These are phyloP conservation scores for Leishmania lainsoni DNA, from an alignment of 208 protist species.

Conservation along the genomic window DNA sequence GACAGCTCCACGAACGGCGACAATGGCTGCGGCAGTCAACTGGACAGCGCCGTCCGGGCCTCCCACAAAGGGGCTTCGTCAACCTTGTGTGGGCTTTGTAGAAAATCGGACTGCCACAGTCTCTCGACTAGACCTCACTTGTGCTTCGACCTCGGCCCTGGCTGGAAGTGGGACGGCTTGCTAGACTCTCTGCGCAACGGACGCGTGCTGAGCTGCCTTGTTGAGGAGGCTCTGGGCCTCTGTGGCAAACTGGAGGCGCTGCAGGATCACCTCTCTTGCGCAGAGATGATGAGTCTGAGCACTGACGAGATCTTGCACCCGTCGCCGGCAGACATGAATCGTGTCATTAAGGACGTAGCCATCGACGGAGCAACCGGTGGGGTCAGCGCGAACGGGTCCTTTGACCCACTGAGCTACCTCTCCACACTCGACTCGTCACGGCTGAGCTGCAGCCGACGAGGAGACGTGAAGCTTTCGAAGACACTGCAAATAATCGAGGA, in stretches of 20 bases:
- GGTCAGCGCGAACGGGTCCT: not conserved
- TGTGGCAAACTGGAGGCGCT: constrained; percentile 28
- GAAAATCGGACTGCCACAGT: constrained; percentile 5
- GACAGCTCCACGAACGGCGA: not conserved
- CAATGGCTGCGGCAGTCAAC: not conserved
- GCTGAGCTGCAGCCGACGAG: constrained; percentile 19
- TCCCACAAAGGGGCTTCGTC: not conserved
- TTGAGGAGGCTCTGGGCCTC: constrained; percentile 40
- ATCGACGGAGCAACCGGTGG: not conserved
- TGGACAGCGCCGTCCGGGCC: constrained; percentile 11
- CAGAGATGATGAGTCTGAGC: constrained; percentile 10
- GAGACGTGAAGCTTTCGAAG: constrained; percentile 10
- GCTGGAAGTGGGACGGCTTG: constrained; percentile 42
- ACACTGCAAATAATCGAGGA: constrained; percentile 31
- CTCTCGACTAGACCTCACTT: constrained; percentile 12
- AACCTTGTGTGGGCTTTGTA: not conserved
- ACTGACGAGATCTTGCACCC: constrained; percentile 42
- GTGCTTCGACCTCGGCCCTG: constrained; percentile 28
- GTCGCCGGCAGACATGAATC: constrained; percentile 40
- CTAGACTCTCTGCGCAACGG: constrained; percentile 56
- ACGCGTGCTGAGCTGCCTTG: constrained; percentile 28
- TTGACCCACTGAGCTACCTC: constrained; percentile 18
- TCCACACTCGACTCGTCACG: constrained; percentile 16
- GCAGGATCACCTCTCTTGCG: constrained; percentile 18
- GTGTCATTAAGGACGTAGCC: not conserved